A percentile compares a stretch with the other conserved stretches of the same genome.
Conservation (phyloP, 2,329 filamentous ascomycete species). For the Diaporthe citriasiana region DNA sequence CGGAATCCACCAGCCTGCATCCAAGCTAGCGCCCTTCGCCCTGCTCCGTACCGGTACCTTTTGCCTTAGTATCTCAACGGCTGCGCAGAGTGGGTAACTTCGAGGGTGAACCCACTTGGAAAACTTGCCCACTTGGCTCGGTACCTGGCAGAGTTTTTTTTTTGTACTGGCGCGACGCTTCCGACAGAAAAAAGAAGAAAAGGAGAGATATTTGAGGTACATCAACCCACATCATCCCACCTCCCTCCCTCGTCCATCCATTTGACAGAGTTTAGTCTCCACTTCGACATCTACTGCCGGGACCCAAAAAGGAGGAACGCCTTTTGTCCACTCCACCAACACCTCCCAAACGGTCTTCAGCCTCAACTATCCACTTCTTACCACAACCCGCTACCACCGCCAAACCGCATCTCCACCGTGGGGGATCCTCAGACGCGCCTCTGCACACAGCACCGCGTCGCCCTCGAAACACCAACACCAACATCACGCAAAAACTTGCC, state of each 20-base stretch:
- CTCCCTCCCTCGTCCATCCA: slow-evolving; percentile 44
- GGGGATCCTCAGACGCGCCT: slow-evolving; percentile 39
- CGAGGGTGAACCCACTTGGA: slow-evolving; percentile 40
- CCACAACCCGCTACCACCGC: slow-evolving; percentile 38
- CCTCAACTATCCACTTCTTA: slow-evolving; percentile 45
- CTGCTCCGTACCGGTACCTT: slow-evolving; percentile 39
- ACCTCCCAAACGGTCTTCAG: slow-evolving; percentile 43
- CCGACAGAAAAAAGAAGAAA: slow-evolving; percentile 41
- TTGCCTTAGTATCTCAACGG: slow-evolving; percentile 36
- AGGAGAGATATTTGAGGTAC: slow-evolving; percentile 45
- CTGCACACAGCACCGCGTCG: slow-evolving; percentile 36
- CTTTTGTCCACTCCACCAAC: slow-evolving; percentile 43
- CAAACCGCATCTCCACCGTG: slow-evolving; percentile 39
- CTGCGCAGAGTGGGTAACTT: slow-evolving; percentile 36
- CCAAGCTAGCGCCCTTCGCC: slow-evolving; percentile 26
- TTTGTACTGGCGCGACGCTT: slow-evolving; percentile 41
- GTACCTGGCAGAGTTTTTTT: slow-evolving; percentile 43
- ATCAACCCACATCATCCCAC: slow-evolving; percentile 44
- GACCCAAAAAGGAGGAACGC: slow-evolving; percentile 43
- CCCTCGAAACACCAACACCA: slow-evolving; percentile 35
- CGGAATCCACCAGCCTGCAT: slow-evolving; percentile 14
- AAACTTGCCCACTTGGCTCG: slow-evolving; percentile 41
- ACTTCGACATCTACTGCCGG: slow-evolving; percentile 43
- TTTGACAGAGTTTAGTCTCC: slow-evolving; percentile 45
- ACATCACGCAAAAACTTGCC: slow-evolving; percentile 26